Evolutionary conservation across 176 grass and related monocot species (phyloP).

Genomic region (Cymbopogon citratus): DNA sequence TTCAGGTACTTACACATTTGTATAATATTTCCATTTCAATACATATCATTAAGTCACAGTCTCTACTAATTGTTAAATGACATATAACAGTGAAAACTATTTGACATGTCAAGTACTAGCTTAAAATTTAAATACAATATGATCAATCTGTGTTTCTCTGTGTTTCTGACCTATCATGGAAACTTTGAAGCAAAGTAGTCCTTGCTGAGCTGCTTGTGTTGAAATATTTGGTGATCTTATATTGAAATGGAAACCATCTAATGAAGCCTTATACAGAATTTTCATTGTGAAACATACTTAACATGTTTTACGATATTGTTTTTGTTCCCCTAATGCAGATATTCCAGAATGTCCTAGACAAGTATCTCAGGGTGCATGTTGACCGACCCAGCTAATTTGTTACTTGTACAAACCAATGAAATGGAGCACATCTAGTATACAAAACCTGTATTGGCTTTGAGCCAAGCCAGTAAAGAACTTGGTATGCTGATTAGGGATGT

Average conservation of each 20-base stretch:
- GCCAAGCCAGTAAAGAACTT: background rate
- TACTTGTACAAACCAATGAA: background rate
- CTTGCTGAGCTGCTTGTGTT: background rate
- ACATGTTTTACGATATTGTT: background rate
- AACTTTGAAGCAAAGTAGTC: background rate
- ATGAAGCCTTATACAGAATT: background rate
- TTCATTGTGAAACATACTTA: background rate
- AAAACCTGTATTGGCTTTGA: background rate
- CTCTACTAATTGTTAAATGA: background rate
- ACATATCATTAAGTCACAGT: background rate
- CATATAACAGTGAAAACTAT: constrained; percentile 3
- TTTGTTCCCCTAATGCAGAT: constrained; percentile 36
- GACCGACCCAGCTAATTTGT: constrained; percentile 30
- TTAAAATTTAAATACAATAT: background rate
- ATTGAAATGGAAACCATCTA: background rate
- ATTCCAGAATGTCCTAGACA: constrained; percentile 66
- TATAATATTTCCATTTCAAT: background rate
- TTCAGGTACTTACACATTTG: constrained; percentile 52
- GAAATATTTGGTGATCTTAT: background rate
- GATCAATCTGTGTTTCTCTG: background rate
- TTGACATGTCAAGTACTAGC: background rate
- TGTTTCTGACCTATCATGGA: background rate
- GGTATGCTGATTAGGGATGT: no score
- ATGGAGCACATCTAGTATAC: background rate
- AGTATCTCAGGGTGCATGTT: constrained; percentile 60